These are phyloP conservation scores for Capronia coronata DNA, from an alignment of 2,329 filamentous ascomycete genomes.

Conservation along the genomic window DNA sequence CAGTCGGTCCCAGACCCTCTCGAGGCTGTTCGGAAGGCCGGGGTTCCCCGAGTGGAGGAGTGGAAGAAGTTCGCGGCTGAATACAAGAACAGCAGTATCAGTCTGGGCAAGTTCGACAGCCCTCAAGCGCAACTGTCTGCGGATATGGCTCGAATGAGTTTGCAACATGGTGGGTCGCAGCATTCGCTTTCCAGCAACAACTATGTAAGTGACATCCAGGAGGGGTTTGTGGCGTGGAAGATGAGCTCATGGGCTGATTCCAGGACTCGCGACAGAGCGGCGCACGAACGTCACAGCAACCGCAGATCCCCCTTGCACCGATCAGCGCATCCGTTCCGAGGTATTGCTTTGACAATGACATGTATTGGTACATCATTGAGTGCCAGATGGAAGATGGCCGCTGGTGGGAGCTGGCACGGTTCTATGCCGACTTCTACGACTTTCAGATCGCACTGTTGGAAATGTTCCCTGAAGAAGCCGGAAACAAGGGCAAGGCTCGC, in stretches of 20 bases:
- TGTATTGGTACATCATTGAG: slow-evolving; percentile 98
- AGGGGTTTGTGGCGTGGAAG: too few relatives aligned
- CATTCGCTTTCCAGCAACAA: slow-evolving; percentile 24
- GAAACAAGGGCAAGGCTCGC: slow-evolving; percentile 73
- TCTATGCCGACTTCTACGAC: slow-evolving; percentile 98
- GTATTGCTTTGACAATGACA: slow-evolving; percentile 94
- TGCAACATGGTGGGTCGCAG: slow-evolving; percentile 44
- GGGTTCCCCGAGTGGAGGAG: slow-evolving; percentile 90
- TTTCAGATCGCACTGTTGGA: slow-evolving; percentile 94
- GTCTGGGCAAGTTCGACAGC: slow-evolving; percentile 77
- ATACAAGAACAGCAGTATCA: slow-evolving; percentile 98
- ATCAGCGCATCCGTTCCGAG: slow-evolving; percentile 78
- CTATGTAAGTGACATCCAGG: slow-evolving; percentile 30
- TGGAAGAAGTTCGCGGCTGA: slow-evolving; percentile 99
- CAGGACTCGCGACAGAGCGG: slow-evolving; percentile 33
- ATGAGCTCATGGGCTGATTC: too few relatives aligned
- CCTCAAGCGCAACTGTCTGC: slow-evolving; percentile 55
- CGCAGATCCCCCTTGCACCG: slow-evolving; percentile 59
- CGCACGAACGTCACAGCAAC: slow-evolving; percentile 35
- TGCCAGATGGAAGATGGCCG: slow-evolving; percentile 82
- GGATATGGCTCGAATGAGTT: slow-evolving; percentile 71
- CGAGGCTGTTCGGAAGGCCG: slow-evolving; percentile 78
- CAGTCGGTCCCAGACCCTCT: slow-evolving; percentile 73
- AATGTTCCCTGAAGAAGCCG: slow-evolving; percentile 85
- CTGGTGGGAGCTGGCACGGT: slow-evolving; percentile 86